Percentiles rank a stretch among this genome's conserved stretches.
Evolutionary conservation across 768 basidiomycete species (phyloP).

Genomic region (Mycena capillaripes): DNA sequence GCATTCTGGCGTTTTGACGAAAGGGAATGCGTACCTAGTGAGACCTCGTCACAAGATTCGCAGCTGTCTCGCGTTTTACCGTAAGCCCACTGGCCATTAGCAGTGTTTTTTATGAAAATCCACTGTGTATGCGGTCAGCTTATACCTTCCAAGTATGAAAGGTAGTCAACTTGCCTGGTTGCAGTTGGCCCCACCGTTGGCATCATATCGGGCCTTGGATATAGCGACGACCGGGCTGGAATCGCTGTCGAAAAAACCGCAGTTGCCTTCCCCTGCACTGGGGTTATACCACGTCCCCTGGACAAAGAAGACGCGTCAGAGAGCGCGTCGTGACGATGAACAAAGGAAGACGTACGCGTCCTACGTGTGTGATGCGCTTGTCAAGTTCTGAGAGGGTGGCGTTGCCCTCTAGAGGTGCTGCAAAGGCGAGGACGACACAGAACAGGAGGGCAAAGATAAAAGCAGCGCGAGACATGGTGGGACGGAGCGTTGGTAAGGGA

Average conservation of each 20-base stretch:
- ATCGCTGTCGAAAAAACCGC: constrained; percentile 65
- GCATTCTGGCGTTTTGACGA: neutral
- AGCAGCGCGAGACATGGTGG: constrained; percentile 57
- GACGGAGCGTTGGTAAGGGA: constrained; percentile 23
- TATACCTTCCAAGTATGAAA: neutral
- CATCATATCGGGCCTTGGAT: constrained; percentile 64
- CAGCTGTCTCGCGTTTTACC: constrained; percentile 73
- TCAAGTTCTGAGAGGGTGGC: constrained; percentile 52
- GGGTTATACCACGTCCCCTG: constrained; percentile 79
- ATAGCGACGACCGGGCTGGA: constrained; percentile 75
- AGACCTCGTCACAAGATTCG: constrained; percentile 61
- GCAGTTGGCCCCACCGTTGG: constrained; percentile 67
- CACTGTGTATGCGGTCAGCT: constrained; percentile 54
- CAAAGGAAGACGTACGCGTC: constrained; percentile 61
- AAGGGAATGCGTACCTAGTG: constrained; percentile 65
- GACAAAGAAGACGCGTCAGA: constrained; percentile 29
- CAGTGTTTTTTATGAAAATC: constrained; percentile 72
- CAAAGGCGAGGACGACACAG: constrained; percentile 46
- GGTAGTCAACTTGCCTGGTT: constrained; percentile 61
- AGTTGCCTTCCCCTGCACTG: constrained; percentile 64
- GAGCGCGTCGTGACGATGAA: neutral
- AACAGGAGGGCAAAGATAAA: constrained; percentile 47
- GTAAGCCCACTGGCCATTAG: constrained; percentile 63
- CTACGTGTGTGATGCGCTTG: constrained; percentile 67
- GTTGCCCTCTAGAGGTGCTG: constrained; percentile 59